phyloP scores from a whole-genome alignment of 176 grass and related monocot species.

The Puccinellia tenuiflora region DNA sequence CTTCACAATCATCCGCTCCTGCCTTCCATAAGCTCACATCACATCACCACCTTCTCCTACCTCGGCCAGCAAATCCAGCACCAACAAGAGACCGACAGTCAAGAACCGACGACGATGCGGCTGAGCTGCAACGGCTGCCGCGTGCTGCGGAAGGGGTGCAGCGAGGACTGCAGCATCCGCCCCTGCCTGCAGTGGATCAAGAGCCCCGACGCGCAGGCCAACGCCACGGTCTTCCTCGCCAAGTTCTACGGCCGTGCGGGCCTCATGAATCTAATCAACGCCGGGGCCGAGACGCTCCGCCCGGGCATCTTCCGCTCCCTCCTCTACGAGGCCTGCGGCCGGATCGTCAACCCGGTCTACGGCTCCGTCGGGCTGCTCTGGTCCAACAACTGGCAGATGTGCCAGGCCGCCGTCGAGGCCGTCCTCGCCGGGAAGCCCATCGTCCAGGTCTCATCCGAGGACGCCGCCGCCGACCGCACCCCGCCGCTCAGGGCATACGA shows the following conservation, averaged over 20 bases:
- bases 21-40: conserved; percentile 3
- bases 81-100: not conserved
- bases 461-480: conserved; percentile 12
- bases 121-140: conserved; percentile 76
- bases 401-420: conserved; percentile 44
- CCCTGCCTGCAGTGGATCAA: conserved; percentile 76
- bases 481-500: conserved; percentile 33
- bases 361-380: conserved; percentile 42
- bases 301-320: conserved; percentile 41
- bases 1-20: not conserved
- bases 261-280: conserved; percentile 25
- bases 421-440: conserved; percentile 35
- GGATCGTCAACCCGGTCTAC: conserved; percentile 40
- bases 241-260: conserved; percentile 82
- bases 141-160: conserved; percentile 65
- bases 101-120: conserved; percentile 36
- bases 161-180: conserved; percentile 57
- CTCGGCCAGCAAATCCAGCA: not conserved
- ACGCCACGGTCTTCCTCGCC: conserved; percentile 76
- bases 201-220: conserved; percentile 59
- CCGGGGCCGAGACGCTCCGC: conserved; percentile 28
- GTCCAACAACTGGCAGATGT: conserved; percentile 38
- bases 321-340: conserved; percentile 42
- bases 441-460: conserved; percentile 31
- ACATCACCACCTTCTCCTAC: not conserved